A percentile compares a stretch with the other conserved stretches of the same genome.
Evolutionary conservation across 1,139 yeast species (phyloP).

Genomic region (Taphrina communis): DNA sequence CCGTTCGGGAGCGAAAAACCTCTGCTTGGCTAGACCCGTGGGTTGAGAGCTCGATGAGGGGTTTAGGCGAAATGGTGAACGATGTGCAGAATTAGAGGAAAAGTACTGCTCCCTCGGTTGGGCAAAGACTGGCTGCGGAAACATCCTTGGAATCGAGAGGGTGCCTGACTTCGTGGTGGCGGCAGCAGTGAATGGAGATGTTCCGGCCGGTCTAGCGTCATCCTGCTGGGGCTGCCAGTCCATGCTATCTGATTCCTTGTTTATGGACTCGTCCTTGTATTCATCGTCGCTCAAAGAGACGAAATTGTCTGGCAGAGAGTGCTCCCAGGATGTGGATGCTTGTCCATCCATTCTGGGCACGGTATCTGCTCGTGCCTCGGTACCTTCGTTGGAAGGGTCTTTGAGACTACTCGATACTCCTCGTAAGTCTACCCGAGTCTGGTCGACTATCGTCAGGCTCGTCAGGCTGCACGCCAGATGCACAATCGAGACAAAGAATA

Average conservation of each 20-base stretch:
- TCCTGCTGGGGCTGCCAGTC: constrained; percentile 40
- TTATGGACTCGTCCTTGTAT: not conserved
- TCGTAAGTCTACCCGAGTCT: not conserved
- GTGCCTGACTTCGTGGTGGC: not conserved
- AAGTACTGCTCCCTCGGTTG: constrained; percentile 22
- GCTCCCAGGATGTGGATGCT: not conserved
- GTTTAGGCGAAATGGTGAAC: constrained; percentile 3
- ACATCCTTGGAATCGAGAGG: constrained; percentile 11
- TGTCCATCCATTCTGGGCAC: not conserved
- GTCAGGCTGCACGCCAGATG: constrained; percentile 15
- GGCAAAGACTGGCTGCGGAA: constrained; percentile 25
- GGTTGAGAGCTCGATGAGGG: constrained; percentile 2
- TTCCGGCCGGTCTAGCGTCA: not conserved
- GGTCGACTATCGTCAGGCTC: not conserved
- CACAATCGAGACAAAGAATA: not conserved
- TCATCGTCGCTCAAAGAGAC: not conserved
- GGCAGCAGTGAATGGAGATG: constrained; percentile 9
- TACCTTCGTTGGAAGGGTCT: not conserved
- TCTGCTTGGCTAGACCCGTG: constrained; percentile 36
- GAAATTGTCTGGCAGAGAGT: not conserved
- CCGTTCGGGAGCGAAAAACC: constrained; percentile 43
- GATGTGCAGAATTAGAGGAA: constrained; percentile 9
- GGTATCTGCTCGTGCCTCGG: not conserved
- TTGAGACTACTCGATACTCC: not conserved
- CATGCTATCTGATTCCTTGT: constrained; percentile 27